Evolutionary conservation across 1,284 basidiomycete species (phyloP).

Genomic region (Violaceomyces palustris): DNA sequence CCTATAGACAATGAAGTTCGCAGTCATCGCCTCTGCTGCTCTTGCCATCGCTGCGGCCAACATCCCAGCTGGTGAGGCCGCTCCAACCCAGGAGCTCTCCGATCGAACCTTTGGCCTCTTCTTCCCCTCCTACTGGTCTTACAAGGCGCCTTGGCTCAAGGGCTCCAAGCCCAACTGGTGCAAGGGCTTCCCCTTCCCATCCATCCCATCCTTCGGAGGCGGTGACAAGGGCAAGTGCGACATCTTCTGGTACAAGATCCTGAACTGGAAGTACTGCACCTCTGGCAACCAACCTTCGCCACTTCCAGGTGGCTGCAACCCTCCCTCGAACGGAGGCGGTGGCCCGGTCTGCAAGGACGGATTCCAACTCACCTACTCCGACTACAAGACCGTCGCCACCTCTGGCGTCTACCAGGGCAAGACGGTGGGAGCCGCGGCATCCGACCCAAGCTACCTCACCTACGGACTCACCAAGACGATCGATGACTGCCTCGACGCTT

Average conservation of each 20-base stretch:
- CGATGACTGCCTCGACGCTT: slow-evolving; percentile 14
- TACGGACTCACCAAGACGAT: slow-evolving; percentile 12
- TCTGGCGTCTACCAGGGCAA: slow-evolving; percentile 16
- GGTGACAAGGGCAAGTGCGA: slow-evolving; percentile 12
- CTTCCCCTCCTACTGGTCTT: background rate
- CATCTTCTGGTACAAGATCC: background rate
- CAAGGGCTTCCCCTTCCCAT: slow-evolving; percentile 1
- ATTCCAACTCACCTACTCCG: slow-evolving; percentile 11
- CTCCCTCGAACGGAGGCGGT: background rate
- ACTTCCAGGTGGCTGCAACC: background rate
- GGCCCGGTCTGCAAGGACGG: slow-evolving; percentile 3
- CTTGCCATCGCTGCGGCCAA: slow-evolving; percentile 9
- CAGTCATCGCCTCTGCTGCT: slow-evolving; percentile 3
- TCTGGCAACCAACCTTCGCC: slow-evolving; percentile 12
- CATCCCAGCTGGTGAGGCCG: slow-evolving; percentile 7
- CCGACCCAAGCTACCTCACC: slow-evolving; percentile 28
- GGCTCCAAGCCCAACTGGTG: slow-evolving; percentile 5
- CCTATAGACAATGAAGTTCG: slow-evolving; percentile 8
- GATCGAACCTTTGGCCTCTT: slow-evolving; percentile 3
- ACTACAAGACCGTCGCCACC: slow-evolving; percentile 12
- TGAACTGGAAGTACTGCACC: slow-evolving; percentile 8
- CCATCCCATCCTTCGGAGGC: slow-evolving; percentile 14
- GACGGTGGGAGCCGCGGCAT: slow-evolving; percentile 18
- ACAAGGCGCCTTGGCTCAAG: slow-evolving; percentile 13
- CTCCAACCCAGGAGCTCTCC: slow-evolving; percentile 4